Percentiles rank a stretch among this genome's conserved stretches.
These are phyloP conservation scores for Suillus tomentosus DNA, from an alignment of 768 basidiomycete genomes.

Conservation along the genomic window DNA sequence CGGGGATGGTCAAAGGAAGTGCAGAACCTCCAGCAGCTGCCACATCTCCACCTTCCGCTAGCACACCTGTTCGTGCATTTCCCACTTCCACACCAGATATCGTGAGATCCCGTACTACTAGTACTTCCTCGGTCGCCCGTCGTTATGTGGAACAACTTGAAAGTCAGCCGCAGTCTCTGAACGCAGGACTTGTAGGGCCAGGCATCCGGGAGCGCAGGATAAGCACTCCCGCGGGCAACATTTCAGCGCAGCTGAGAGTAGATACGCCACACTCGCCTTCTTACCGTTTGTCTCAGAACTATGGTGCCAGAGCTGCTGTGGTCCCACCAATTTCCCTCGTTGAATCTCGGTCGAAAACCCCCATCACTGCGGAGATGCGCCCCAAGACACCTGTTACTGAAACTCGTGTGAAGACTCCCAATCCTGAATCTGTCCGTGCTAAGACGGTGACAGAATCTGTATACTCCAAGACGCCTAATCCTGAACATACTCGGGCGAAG, in stretches of 20 bases:
- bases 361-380: constrained; percentile 19
- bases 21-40: constrained; percentile 14
- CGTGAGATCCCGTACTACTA: constrained; percentile 33
- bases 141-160: constrained; percentile 41
- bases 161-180: constrained; percentile 36
- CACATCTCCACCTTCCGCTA: constrained; percentile 8
- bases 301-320: constrained; percentile 12
- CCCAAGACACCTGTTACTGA: constrained; percentile 20
- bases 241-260: constrained; percentile 21
- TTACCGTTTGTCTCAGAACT: constrained; percentile 24
- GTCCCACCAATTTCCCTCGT: constrained; percentile 10
- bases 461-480: constrained; percentile 7
- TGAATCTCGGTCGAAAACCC: constrained; percentile 19
- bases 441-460: constrained; percentile 22
- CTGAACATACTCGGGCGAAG: constrained; percentile 3
- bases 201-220: constrained; percentile 51
- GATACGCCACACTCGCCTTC: constrained; percentile 20
- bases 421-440: constrained; percentile 18
- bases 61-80: constrained; percentile 5
- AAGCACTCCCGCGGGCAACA: constrained; percentile 43
- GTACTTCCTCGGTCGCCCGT: constrained; percentile 37
- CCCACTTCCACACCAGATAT: constrained; percentile 20
- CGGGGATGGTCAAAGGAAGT: constrained; percentile 52
- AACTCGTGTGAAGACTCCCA: constrained; percentile 24
- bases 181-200: constrained; percentile 25